Conservation (phyloP, 2,329 filamentous ascomycete genomes). For the Coniochaeta sp. region DNA sequence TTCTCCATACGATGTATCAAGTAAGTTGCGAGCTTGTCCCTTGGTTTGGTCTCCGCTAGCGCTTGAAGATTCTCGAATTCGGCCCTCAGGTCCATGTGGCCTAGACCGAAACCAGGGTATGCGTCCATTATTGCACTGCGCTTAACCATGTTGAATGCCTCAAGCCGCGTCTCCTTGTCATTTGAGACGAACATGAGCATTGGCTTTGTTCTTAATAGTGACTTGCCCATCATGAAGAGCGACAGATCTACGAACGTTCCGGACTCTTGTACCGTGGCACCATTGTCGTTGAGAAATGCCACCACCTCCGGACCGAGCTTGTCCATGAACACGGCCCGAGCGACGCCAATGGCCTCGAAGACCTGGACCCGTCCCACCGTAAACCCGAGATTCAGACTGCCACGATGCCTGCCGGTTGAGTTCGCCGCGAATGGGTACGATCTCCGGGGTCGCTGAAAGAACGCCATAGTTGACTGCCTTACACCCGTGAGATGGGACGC, state of each 20-base stretch:
- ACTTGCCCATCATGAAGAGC: slow-evolving; percentile 7
- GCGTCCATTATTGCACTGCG: slow-evolving; percentile 4
- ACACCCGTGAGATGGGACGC: neutral
- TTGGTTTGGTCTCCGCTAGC: neutral
- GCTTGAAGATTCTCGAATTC: slow-evolving; percentile 6
- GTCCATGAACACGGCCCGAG: neutral
- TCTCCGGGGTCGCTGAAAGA: neutral
- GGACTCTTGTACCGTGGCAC: neutral
- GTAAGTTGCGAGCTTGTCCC: no score
- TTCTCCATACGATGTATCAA: no score
- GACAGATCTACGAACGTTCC: slow-evolving; percentile 2
- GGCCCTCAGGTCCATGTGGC: slow-evolving; percentile 2
- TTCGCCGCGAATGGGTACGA: slow-evolving; percentile 5
- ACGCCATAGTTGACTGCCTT: neutral
- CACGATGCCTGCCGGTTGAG: slow-evolving; percentile 3
- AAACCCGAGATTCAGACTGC: neutral
- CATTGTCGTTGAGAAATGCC: slow-evolving; percentile 3
- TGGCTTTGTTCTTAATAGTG: slow-evolving; percentile 1
- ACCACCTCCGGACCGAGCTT: neutral
- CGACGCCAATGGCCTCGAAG: slow-evolving; percentile 5
- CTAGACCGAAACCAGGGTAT: slow-evolving; percentile 6
- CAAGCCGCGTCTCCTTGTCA: neutral
- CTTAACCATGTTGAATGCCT: slow-evolving; percentile 5
- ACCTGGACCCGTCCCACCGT: neutral
- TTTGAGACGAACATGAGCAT: slow-evolving; percentile 7